Evolutionary conservation across 352 stramenopile species (phyloP), one percentile per base, ranked within the genome.

Genomic region (Phytophthora cactorum): DNA sequence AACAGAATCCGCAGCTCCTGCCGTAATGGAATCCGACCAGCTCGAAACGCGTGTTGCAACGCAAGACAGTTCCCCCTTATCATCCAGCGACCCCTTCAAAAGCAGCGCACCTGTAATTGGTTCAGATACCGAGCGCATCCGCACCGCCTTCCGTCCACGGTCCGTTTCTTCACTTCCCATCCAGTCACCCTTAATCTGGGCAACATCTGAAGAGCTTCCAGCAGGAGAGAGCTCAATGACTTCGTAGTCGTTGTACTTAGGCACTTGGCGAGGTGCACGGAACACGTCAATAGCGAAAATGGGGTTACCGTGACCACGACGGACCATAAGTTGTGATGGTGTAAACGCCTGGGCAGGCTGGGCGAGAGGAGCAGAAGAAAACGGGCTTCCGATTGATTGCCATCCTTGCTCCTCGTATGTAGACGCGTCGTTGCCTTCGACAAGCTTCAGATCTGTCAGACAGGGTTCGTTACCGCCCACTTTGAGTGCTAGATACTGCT

Each of bases 221-320:
- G 55, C 54, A 31, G 66, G 64, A 49, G 88, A 84, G 15, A 96
- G 49, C 17, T 93, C 77, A 31, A 96, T 95, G 10, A 94, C 83
- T 63, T 96, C 89, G 64, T 96, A 96, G 52, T 96, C 88, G 36
- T 93, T 93, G 66, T 95, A 96, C 43, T 92, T 91, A 7, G 89
- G 89, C 17, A 96, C 86, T 78, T 91, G 81, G 10, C 86, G 79
- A 27, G 89, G 89, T 5, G 88, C 85, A 36, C 89, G 84, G 55
- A 95, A 96, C 6, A 96, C 89, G 58, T 96, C 89, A 53, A 96
- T 78, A 1, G 86, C 88, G 31, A 94, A 93, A 55, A 96, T 94
- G 5, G 89, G 89, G 36, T 96, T 96, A 3, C 89, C 89, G 39
- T 96, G 88, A 2, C 89, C 89, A 45, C 89, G 74, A 31, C 86